A percentile compares a stretch with the other conserved stretches of the same genome.
Conservation (phyloP, 2,329 filamentous ascomycete genomes). For the Rugonectria rugulosa region DNA sequence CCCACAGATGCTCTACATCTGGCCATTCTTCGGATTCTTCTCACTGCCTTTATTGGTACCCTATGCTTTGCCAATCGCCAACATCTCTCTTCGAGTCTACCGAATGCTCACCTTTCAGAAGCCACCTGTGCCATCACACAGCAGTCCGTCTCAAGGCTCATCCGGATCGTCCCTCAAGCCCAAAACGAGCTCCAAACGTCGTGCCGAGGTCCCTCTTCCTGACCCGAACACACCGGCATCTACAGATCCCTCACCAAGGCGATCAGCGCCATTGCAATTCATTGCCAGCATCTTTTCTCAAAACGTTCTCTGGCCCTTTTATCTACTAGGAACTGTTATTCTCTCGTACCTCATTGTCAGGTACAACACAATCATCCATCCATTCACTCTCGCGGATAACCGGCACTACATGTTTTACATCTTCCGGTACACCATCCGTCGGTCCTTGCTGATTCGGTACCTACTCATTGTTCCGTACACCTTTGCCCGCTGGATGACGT, state of each 20-base stretch:
- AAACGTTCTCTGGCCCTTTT: constrained; percentile 48
- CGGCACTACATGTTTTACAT: constrained; percentile 97
- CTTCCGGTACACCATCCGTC: constrained; percentile 82
- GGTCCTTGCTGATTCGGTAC: constrained; percentile 70
- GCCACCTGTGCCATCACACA: neutral
- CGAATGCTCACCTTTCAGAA: neutral
- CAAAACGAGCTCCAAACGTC: neutral
- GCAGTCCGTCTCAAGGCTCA: neutral
- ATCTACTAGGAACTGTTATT: constrained; percentile 45
- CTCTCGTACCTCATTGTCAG: constrained; percentile 62
- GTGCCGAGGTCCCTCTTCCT: too few relatives aligned
- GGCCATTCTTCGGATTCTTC: constrained; percentile 90
- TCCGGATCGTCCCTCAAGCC: constrained; percentile 8
- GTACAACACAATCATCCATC: constrained; percentile 92
- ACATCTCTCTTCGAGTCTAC: constrained; percentile 17
- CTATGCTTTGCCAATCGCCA: constrained; percentile 48
- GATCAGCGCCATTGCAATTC: constrained; percentile 23
- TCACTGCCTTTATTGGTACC: constrained; percentile 79
- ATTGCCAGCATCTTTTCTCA: constrained; percentile 35
- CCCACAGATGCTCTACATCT: constrained; percentile 94
- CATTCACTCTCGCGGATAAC: constrained; percentile 96
- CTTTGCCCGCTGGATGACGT: constrained; percentile 71
- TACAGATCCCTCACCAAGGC: neutral
- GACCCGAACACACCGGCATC: neutral
- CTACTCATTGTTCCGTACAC: constrained; percentile 75